Percentiles rank a stretch among this genome's conserved stretches.
phyloP scores from a whole-genome alignment of 2,329 filamentous ascomycete species.

The Fusarium denticulatum region DNA sequence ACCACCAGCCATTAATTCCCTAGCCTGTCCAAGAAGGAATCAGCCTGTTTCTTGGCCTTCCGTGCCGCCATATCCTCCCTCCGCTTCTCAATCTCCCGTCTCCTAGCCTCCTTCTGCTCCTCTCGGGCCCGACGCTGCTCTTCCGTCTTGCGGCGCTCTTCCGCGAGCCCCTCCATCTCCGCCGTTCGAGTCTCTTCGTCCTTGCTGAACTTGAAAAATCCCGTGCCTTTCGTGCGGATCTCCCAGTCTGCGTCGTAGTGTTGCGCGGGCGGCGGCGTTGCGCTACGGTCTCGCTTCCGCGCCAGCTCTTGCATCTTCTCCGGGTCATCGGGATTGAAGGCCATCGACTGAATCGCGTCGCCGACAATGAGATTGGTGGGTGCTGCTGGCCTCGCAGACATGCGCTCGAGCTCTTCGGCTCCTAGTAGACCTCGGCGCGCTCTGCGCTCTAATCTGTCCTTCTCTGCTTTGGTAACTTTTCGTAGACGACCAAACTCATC shows the following conservation, averaged over 20 bases:
- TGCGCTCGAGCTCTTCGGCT: slow-evolving; percentile 71
- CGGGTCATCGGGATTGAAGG: slow-evolving; percentile 80
- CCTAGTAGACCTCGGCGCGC: slow-evolving; percentile 60
- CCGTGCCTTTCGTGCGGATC: slow-evolving; percentile 86
- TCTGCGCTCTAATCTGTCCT: slow-evolving; percentile 69
- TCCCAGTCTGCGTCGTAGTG: slow-evolving; percentile 91
- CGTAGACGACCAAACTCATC: slow-evolving; percentile 93
- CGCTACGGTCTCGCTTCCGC: slow-evolving; percentile 77
- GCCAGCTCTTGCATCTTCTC: slow-evolving; percentile 83
- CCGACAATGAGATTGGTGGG: slow-evolving; percentile 83
- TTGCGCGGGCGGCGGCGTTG: slow-evolving; percentile 80
- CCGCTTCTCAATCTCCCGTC: slow-evolving; percentile 71
- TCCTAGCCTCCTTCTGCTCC: slow-evolving; percentile 66
- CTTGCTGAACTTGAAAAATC: slow-evolving; percentile 89
- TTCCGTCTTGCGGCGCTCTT: slow-evolving; percentile 76
- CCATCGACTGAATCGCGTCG: slow-evolving; percentile 82
- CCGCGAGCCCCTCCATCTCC: slow-evolving; percentile 81
- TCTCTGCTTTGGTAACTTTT: slow-evolving; percentile 75
- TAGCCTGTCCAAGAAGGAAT: slow-evolving; percentile 74
- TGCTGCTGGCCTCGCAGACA: slow-evolving; percentile 71
- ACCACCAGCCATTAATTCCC: slow-evolving; percentile 18
- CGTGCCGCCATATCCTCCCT: slow-evolving; percentile 69
- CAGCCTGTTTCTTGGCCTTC: slow-evolving; percentile 74
- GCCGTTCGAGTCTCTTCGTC: slow-evolving; percentile 71
- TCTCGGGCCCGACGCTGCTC: slow-evolving; percentile 64